Base-by-base conservation (phyloP, 768 basidiomycete genomes). In the Nevesoporus exiguus region DNA sequence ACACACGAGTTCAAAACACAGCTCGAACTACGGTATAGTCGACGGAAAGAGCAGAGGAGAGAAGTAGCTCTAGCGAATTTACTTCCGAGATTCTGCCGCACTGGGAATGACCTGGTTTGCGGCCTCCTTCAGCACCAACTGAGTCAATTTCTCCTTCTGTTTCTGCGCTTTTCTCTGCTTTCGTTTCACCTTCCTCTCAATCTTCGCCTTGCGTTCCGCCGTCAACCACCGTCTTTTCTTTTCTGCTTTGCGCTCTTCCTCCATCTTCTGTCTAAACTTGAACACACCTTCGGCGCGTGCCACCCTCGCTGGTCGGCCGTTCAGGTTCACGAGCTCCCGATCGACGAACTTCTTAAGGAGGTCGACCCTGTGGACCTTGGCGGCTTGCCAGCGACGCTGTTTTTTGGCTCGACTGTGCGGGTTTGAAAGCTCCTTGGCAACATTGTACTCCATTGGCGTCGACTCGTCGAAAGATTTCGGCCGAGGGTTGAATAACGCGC, bases 371-470 rank as follows among this genome's bases (percentile, higher is more conserved):
- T 77, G 73, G 17, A 66, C 60, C 58, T 78, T 76, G 59, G 77
- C 78, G 5, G 74, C 75, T 67, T 88, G 81, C 86, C 87, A 93
- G 58, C 91, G 82, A 46, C 75, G 74, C 62, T 88, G 84, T 68
- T 88, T 91, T 76, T 89, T 91, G 9, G 90, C 87, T 19, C 88
- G 84, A 13, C 87, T 83, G 64, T 91, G 86, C 24, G 90, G 90
- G 68, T 92, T 91, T 25, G 88, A 77, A 36, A 93, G 80, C 63
- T 93, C 91, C 56, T 79, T 79, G 42, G 73, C 66, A 52, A 93
- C 71, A 63, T 82, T 81, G 22, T 79, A 64, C 66, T 93, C 91
- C 55, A 89, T 76, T 13, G 88, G 86, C 10, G 75, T 72, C 14
- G 76, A 69, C 11, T 77, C 76, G 29, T 83, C 77, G 57, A 78